Conservation (phyloP, 306 rosid species). For the Rosa rugosa region DNA sequence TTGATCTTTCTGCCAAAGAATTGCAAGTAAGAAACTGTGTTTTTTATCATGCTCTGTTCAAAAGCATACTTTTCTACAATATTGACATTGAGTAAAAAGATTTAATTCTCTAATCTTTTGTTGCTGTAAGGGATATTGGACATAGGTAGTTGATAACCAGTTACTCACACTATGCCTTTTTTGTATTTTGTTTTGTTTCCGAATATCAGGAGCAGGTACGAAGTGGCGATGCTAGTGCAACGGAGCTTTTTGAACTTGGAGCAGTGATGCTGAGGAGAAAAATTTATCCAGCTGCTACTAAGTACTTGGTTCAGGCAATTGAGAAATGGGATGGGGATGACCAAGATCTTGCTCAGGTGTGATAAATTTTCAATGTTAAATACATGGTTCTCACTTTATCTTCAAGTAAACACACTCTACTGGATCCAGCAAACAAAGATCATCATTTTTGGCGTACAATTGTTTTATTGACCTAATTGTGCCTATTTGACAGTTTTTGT, state of each 20-base stretch:
- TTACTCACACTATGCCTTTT: constrained; percentile 1
- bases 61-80: constrained; percentile 4
- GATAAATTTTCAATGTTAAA: constrained; percentile 5
- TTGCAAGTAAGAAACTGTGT: constrained; percentile 60
- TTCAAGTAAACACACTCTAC: neutral
- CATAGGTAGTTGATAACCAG: constrained; percentile 8
- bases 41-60: constrained; percentile 19
- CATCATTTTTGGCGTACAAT: neutral
- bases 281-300: constrained; percentile 89
- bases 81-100: constrained; percentile 11
- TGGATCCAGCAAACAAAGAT: neutral
- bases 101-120: constrained; percentile 9
- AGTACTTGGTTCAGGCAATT: constrained; percentile 84
- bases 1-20: constrained; percentile 98
- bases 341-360: constrained; percentile 94
- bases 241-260: constrained; percentile 91
- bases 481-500: neutral
- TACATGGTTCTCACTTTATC: neutral
- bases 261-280: constrained; percentile 98
- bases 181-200: constrained; percentile 6
- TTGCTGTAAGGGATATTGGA: constrained; percentile 4
- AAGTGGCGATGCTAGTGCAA: constrained; percentile 94
- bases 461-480: neutral
- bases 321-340: constrained; percentile 96
- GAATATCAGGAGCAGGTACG: constrained; percentile 83